Evolutionary conservation across 306 rosid genomes (phyloP).

Genomic region (Castanospermum australe): DNA sequence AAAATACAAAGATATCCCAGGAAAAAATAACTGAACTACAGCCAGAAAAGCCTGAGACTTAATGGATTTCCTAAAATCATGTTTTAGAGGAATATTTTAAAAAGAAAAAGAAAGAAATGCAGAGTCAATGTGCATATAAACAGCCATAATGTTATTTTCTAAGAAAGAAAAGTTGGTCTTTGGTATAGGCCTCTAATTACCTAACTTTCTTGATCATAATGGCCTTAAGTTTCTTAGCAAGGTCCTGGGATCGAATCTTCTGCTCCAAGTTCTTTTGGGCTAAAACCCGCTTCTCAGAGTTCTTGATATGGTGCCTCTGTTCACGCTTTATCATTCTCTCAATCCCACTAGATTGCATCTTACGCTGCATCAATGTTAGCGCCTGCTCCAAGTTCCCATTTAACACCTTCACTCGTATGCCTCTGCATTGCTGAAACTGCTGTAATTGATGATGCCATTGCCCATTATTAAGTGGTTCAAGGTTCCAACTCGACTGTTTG

Average conservation of each 20-base stretch:
- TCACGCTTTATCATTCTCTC: constrained; percentile 75
- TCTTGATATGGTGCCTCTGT: constrained; percentile 74
- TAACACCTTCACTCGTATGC: constrained; percentile 69
- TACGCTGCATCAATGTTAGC: constrained; percentile 61
- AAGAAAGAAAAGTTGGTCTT: no score
- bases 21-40: background rate
- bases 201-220: constrained; percentile 88
- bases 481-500: constrained; percentile 27
- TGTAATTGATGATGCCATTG: constrained; percentile 29
- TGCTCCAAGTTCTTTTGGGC: constrained; percentile 67
- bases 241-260: constrained; percentile 64
- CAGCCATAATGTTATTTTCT: no score
- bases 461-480: constrained; percentile 28
- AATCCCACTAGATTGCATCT: constrained; percentile 83
- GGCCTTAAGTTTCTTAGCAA: constrained; percentile 74
- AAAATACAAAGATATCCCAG: background rate
- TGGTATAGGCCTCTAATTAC: constrained; percentile 29
- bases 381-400: constrained; percentile 73
- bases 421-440: constrained; percentile 69
- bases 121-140: background rate
- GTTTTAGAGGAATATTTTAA: no score
- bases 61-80: no score
- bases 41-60: background rate
- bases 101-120: background rate
- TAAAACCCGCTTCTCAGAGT: constrained; percentile 85